phyloP scores from a whole-genome alignment of 352 stramenopile genomes.

The Globisporangium recalcitrans region DNA sequence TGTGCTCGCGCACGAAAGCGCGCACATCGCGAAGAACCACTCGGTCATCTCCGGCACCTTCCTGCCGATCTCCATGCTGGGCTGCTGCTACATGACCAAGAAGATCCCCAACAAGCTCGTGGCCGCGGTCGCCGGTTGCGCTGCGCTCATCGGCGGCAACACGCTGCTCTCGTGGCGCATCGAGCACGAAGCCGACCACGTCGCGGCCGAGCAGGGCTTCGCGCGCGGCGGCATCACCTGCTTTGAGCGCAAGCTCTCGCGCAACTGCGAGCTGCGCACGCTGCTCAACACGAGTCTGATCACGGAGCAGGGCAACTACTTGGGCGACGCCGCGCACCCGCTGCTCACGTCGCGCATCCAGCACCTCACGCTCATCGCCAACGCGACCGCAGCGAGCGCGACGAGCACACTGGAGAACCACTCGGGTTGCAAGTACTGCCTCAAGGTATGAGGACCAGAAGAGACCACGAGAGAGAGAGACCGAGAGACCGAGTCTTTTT shows the following conservation, averaged over 20 bases:
- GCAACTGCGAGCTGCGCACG: constrained; percentile 67
- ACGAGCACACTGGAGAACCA: not conserved
- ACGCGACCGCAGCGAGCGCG: not conserved
- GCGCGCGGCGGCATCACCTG: constrained; percentile 62
- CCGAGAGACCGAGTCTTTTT: not conserved
- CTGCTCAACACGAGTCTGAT: constrained; percentile 61
- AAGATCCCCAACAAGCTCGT: constrained; percentile 77
- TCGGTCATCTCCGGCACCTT: constrained; percentile 56
- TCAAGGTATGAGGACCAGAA: constrained; percentile 3
- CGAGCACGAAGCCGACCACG: constrained; percentile 76
- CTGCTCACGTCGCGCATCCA: constrained; percentile 70
- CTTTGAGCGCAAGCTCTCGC: constrained; percentile 69
- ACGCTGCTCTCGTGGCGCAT: constrained; percentile 72
- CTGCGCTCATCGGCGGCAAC: constrained; percentile 47
- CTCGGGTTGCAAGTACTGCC: constrained; percentile 16
- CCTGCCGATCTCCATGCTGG: constrained; percentile 56
- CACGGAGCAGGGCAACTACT: constrained; percentile 73
- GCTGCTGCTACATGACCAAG: constrained; percentile 43
- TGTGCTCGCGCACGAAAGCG: constrained; percentile 74
- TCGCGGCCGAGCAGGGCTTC: constrained; percentile 63
- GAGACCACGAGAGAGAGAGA: not conserved
- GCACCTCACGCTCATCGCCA: constrained; percentile 48
- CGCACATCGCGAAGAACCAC: constrained; percentile 81
- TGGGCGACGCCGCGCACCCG: constrained; percentile 73
- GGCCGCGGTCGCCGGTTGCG: constrained; percentile 37